Base-by-base conservation (phyloP, 2,329 filamentous ascomycete species). In the Diaporthe ilicicola region DNA sequence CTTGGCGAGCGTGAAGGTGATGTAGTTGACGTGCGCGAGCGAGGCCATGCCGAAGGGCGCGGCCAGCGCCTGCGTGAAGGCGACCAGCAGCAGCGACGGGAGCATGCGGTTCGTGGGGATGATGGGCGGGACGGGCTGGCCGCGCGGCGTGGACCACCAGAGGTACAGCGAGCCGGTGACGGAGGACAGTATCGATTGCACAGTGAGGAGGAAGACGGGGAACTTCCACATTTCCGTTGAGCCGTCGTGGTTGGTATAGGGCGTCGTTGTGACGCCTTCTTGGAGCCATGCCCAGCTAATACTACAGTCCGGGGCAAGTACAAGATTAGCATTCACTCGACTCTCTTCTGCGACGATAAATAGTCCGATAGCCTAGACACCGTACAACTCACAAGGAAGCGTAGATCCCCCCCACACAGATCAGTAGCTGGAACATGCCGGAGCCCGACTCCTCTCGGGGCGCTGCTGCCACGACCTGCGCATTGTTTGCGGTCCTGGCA, bases 1-100 rank as follows among this genome's bases (percentile, higher is more conserved):
- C 84, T 99, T 98, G 76, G 96, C 95, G 51, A 99, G 92, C 76
- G 98, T 93, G 83, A 97, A 98, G 37, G 96, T 98, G 78, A 98
- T 94, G 83, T 98, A 98, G 88, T 98, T 96, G 82, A 98, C 94
- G 81, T 98, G 94, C 46, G 92, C 91, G 64, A 98, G 90, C 71
- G 91, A 93, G 62, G 96, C 95, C 83, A 98, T 98, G 76, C 95
- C 96, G 78, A 98, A 98, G 3, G 95, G 95, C n/a, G 92, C 94
- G 48, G 95, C 94, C 66, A 98, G 92, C 4, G 94, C 94, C 76
- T 91, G 93, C 5, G 94, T 97, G 69, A 98, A 82, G 75, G 94
- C 94, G 71, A 99, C 94, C 71, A 98, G 89, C 72, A 94, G 82
- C 55, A 99, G 88, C 7, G 95, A 94, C 48, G 88, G 83, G 70